A percentile compares a stretch with the other conserved stretches of the same genome.
These are phyloP conservation scores for Eucalyptus brandiana DNA, from an alignment of 345 rosid species.

Conservation along the genomic window DNA sequence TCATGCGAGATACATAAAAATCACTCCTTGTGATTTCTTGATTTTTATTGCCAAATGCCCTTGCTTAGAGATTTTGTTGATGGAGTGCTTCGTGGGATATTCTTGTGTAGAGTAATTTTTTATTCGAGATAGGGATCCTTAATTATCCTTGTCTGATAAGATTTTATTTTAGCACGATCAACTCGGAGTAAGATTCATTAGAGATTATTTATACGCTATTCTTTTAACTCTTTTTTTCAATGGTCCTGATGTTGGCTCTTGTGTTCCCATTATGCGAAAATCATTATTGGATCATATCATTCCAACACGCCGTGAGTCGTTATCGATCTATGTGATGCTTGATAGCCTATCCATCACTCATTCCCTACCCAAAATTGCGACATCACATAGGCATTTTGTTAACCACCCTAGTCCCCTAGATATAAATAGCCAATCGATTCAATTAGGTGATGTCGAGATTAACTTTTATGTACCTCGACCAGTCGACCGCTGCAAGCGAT, in stretches of 20 bases:
- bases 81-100: neutral
- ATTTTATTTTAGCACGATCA: neutral
- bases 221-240: neutral
- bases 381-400: neutral
- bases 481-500: neutral
- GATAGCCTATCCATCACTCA: neutral
- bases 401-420: neutral
- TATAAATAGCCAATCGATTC: neutral
- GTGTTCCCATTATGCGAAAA: neutral
- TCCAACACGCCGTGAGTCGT: accelerated
- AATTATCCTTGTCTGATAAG: neutral
- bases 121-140: neutral
- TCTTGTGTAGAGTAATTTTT: neutral
- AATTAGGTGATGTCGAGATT: neutral
- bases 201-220: neutral
- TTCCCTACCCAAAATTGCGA: neutral
- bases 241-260: neutral
- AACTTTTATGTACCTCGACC: neutral
- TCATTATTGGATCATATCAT: neutral
- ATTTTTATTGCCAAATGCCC: neutral
- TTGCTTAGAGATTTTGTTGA: neutral
- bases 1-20: neutral
- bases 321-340: accelerated
- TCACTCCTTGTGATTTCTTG: neutral
- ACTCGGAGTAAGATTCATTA: neutral